Evolutionary conservation across 1,139 yeast genomes (phyloP), one percentile per base, ranked within the genome.

Genomic region (Zygosaccharomyces pseudobailii): DNA sequence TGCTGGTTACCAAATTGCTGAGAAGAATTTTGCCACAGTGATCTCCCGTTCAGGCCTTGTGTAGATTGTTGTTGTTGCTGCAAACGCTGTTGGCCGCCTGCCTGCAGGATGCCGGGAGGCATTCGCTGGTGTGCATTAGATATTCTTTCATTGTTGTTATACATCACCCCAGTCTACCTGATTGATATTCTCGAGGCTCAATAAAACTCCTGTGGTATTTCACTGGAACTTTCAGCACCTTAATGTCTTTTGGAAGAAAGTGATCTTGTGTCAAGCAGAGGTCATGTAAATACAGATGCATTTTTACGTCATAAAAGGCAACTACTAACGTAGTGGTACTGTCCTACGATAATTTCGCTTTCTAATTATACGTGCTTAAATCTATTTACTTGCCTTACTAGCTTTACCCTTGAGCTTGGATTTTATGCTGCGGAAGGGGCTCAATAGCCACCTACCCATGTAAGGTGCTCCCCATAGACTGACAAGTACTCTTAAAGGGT

Each of bases 391-490:
- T n/a, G 33, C 13, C 33, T 30, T 23, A 27, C 40, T 34, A 13
- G 33, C 7, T 13, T 40, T 48, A 22, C 42, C 25, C 32, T 42
- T 43, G 36, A 46, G 25, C 23, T 32, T 8, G 36, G 47, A 34
- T 41, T 45, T 51, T 4, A 60, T 34, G 33, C 49, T 55, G 22
- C 43, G 43, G 33, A 62, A 52, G 30, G 65, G 62, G 9, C 45
- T n/a, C 10, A 58, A 38, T 8, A 62, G 36, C 46, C 56, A 53
- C 36, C 48, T 58, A 2, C 65, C 63, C 36, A 62, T 39, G 34
- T 55, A 58, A 22, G 70, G 69, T 5, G 70, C 68, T n/a, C 57
- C 64, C 65, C 68, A 63, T 2, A 65, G 46, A 47, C 67, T 63
- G 6, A 61, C n/a, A 25, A 62, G 40, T 2, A 65, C 57, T 46